Conservation (phyloP, 768 basidiomycete species). For the Termitomyces sp. region DNA sequence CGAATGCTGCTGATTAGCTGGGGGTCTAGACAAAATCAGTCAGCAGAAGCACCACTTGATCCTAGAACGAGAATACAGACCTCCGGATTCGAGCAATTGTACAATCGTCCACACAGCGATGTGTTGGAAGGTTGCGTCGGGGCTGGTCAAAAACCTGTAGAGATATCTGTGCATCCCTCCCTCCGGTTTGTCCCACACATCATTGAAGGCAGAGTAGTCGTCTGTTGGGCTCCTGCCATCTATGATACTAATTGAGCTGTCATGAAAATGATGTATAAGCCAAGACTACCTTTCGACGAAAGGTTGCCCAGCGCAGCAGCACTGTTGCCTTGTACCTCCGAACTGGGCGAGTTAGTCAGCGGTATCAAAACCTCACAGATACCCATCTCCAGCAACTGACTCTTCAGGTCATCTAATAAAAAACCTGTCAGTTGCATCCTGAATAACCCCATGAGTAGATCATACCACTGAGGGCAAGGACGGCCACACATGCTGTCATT, state of each 20-base stretch:
- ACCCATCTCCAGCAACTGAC: constrained; percentile 95
- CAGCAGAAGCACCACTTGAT: not conserved
- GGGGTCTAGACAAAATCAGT: constrained; percentile 51
- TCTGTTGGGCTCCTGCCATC: constrained; percentile 74
- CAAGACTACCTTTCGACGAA: constrained; percentile 81
- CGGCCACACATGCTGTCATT: constrained; percentile 99
- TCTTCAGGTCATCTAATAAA: constrained; percentile 86
- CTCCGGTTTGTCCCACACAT: constrained; percentile 97
- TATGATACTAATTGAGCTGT: constrained; percentile 23
- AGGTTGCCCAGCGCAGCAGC: constrained; percentile 97
- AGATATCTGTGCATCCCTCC: constrained; percentile 96
- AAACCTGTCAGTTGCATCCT: constrained; percentile 5
- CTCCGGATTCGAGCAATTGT: constrained; percentile 94
- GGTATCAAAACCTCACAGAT: constrained; percentile 98
- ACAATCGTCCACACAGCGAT: constrained; percentile 99
- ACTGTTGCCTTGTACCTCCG: constrained; percentile 98
- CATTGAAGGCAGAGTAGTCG: constrained; percentile 96
- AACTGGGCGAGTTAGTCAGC: constrained; percentile 90
- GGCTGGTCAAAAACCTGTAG: constrained; percentile 87
- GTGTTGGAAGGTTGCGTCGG: constrained; percentile 98
- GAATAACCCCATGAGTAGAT: not conserved
- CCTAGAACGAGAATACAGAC: constrained; percentile 31
- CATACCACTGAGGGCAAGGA: constrained; percentile 91
- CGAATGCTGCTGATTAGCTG: constrained; percentile 90
- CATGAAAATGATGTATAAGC: not conserved